A percentile compares a stretch with the other conserved stretches of the same genome.
Evolutionary conservation across 805 yeast species (phyloP).

Genomic region (Metschnikowia noctiluminum): DNA sequence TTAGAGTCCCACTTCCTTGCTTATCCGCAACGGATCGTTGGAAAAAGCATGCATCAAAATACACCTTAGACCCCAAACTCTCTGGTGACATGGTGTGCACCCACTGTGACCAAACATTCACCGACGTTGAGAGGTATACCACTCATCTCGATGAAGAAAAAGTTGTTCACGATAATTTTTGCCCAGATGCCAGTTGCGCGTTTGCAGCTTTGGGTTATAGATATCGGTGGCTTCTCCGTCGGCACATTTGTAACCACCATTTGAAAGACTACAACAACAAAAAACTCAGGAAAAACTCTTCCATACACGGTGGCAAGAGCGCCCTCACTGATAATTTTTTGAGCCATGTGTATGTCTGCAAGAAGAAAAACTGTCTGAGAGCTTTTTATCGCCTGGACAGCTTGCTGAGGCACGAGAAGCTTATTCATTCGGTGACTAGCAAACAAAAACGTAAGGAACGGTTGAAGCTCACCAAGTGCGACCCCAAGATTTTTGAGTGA

Average conservation of each 20-base stretch:
- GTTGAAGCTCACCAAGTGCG: constrained; percentile 11
- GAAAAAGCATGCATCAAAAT: constrained; percentile 4
- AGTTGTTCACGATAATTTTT: constrained; percentile 15
- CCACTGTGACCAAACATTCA: constrained; percentile 13
- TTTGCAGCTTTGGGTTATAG: constrained; percentile 15
- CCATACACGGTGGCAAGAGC: constrained; percentile 1
- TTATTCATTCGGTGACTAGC: constrained; percentile 9
- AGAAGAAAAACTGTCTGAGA: constrained; percentile 11
- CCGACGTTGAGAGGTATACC: constrained; percentile 9
- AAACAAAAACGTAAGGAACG: constrained; percentile 11
- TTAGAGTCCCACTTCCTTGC: constrained; percentile 6
- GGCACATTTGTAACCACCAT: constrained; percentile 19
- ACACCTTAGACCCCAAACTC: constrained; percentile 1
- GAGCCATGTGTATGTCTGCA: constrained; percentile 17
- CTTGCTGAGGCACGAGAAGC: constrained; percentile 15
- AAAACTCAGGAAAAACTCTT: constrained; percentile 7
- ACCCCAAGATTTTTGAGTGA: constrained; percentile 8
- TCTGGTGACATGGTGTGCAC: constrained; percentile 11
- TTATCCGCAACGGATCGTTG: constrained; percentile 10
- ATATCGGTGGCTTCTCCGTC: constrained; percentile 14
- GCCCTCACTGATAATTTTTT: constrained; percentile 8
- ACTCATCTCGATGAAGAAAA: constrained; percentile 12
- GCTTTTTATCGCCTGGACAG: constrained; percentile 21
- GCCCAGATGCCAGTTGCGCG: constrained; percentile 16
- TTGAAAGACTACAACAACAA: constrained; percentile 16